Conservation (phyloP, 2,329 filamentous ascomycete species). For the Shiraia sp. region DNA sequence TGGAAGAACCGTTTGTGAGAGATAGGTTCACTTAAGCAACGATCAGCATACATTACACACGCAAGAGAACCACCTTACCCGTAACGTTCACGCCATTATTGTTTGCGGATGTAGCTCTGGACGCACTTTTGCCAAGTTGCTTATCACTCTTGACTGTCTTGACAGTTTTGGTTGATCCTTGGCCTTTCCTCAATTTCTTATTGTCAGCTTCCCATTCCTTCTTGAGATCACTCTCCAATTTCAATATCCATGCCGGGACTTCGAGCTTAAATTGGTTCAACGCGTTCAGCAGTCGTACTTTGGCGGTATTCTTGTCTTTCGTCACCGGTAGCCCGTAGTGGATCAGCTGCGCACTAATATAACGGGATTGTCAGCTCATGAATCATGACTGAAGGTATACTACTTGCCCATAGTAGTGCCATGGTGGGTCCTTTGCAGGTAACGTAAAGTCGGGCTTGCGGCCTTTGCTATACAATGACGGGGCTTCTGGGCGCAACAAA, state of each 20-base stretch:
- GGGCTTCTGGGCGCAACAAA: conserved; percentile 32
- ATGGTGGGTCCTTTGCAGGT: conserved; percentile 54
- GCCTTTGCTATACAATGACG: conserved; percentile 14
- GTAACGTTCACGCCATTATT: conserved; percentile 13
- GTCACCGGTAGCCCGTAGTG: conserved; percentile 64
- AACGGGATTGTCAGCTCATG: no score
- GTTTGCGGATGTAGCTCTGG: background rate
- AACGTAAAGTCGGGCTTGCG: conserved; percentile 5
- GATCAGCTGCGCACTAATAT: conserved; percentile 65
- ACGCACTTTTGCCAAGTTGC: background rate
- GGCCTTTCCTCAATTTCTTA: conserved; percentile 50
- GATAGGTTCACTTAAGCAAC: conserved; percentile 8
- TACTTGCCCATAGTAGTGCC: conserved; percentile 40
- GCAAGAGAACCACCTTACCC: conserved; percentile 3
- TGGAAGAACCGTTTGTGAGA: background rate
- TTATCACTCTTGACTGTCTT: background rate
- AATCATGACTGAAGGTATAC: no score
- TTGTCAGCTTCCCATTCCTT: conserved; percentile 60
- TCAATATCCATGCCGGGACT: conserved; percentile 55
- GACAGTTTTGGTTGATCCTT: background rate
- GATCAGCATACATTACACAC: background rate
- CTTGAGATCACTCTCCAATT: conserved; percentile 60
- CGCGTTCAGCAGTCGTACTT: conserved; percentile 62
- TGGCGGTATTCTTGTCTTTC: conserved; percentile 62
- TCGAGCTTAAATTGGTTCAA: conserved; percentile 53